Base-by-base conservation (phyloP, 1,284 basidiomycete species). In the Filobasidium uniguttulatum region DNA sequence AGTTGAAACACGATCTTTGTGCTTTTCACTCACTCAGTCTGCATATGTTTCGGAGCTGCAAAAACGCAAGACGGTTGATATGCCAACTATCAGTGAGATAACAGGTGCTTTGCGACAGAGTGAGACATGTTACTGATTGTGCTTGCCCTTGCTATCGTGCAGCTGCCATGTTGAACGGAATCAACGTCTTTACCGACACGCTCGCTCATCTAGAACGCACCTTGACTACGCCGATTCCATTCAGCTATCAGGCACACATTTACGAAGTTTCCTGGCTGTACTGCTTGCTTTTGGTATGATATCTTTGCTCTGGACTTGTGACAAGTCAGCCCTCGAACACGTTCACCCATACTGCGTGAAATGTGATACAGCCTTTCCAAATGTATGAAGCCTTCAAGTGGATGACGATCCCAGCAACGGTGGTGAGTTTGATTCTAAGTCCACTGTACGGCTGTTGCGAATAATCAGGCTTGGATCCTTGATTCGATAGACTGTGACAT, bases 201-300 rank as follows among this genome's bases (percentile, higher is more conserved):
- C 67, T 85, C 36, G 80, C 80, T 6, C 78, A 78, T 5, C 71
- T 85, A 3, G 83, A 86, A 61, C 72, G 83, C 37, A 83, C 85
- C 56, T 69, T 85, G 12, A 84, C 82, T 0, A 85, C 82, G 0
- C 83, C 83, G 1, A 83, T 86, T 41, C 83, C 83, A 1, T 85
- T 82, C 68, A 82, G 79, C 73, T 84, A 66, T 56, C 57, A 66
- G 78, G 65, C 64, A 9, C 65, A 66, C 53, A 68, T 68, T 44
- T 66, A 64, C 61, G 60, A 62, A 36, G 62, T 67, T 23, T 61
- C 59, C 4, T 66, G 59, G 59, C 57, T 67, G 5, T 68, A 68
- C 54, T 62, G 63, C 47, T 52, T 68, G 22, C 54, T 65, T 8
- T 54, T 71, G 66, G 80, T 80, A 61, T 46, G 71, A 25, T 19